Percentiles rank a stretch among this genome's conserved stretches.
Conservation (phyloP, 2,329 filamentous ascomycete genomes). For the Metarhizium robertsii region DNA sequence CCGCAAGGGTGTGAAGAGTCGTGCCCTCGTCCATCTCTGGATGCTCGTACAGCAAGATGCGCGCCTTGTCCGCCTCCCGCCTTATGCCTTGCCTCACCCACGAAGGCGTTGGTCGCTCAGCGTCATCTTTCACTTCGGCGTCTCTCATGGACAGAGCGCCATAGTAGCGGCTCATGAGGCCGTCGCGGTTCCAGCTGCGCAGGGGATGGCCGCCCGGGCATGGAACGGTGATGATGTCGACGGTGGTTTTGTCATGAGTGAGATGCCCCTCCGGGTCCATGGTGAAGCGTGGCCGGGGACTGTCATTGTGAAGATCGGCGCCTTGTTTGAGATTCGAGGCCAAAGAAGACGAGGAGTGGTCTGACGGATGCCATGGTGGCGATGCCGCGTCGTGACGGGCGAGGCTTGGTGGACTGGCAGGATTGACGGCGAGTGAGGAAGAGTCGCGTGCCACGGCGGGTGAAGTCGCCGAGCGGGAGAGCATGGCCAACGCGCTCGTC, state of each 20-base stretch:
- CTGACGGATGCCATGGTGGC: not conserved
- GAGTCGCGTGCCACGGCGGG: conserved; percentile 13
- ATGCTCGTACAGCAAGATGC: conserved; percentile 44
- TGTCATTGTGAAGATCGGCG: not conserved
- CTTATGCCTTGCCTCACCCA: conserved; percentile 47
- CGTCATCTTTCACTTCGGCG: conserved; percentile 16
- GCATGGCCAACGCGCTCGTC: not conserved
- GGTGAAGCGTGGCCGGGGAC: conserved; percentile 15
- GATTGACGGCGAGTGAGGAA: conserved; percentile 13
- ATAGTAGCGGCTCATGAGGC: conserved; percentile 37
- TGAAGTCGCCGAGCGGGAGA: conserved; percentile 5
- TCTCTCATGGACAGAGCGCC: conserved; percentile 30
- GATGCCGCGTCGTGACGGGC: not conserved
- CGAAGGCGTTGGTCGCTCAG: conserved; percentile 23
- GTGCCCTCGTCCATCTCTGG: conserved; percentile 30
- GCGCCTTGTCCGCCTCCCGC: conserved; percentile 34
- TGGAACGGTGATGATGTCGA: conserved; percentile 44
- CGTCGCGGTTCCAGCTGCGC: conserved; percentile 44
- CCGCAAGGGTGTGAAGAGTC: conserved; percentile 35
- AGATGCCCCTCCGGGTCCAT: conserved; percentile 25
- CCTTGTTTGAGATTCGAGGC: not conserved
- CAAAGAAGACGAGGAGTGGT: not conserved
- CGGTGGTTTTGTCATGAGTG: conserved; percentile 41
- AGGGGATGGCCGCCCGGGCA: conserved; percentile 43
- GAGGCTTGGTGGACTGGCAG: conserved; percentile 13